Percentiles rank a stretch among this genome's conserved stretches.
Conservation (phyloP, 2,329 filamentous ascomycete genomes). For the Aphanocladium album region DNA sequence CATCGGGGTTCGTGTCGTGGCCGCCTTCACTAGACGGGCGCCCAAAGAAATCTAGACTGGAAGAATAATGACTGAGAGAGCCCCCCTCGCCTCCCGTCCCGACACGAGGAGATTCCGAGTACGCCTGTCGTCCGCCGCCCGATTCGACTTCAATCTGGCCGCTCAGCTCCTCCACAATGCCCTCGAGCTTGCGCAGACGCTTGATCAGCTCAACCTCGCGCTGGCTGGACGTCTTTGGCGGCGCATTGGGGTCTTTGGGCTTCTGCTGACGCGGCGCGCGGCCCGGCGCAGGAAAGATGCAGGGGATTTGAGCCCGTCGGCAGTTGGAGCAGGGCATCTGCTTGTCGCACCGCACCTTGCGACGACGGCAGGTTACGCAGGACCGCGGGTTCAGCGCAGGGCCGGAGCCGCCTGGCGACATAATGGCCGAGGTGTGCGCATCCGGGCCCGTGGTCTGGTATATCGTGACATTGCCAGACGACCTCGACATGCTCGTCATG, state of each 20-base stretch:
- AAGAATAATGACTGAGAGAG: background rate
- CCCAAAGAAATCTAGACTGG: conserved; percentile 11
- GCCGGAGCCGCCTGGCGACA: conserved; percentile 27
- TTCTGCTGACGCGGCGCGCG: conserved; percentile 64
- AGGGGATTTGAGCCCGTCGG: conserved; percentile 63
- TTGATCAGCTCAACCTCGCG: conserved; percentile 67
- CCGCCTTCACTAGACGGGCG: conserved; percentile 3
- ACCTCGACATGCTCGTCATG: conserved; percentile 17
- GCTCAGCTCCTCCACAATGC: conserved; percentile 66
- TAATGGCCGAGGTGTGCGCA: conserved; percentile 32
- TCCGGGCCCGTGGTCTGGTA: conserved; percentile 37
- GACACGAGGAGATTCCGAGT: conserved; percentile 18
- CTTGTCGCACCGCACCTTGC: conserved; percentile 76
- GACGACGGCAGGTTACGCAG: conserved; percentile 46
- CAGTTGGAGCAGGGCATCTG: conserved; percentile 73
- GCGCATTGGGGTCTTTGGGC: conserved; percentile 59
- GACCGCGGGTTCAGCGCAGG: conserved; percentile 42
- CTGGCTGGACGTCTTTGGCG: conserved; percentile 54
- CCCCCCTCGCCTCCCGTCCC: background rate
- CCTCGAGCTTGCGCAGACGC: conserved; percentile 66
- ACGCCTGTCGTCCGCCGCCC: conserved; percentile 21
- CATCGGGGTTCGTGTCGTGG: conserved; percentile 21
- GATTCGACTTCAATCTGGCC: conserved; percentile 56
- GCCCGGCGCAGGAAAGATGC: conserved; percentile 69
- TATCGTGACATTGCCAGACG: conserved; percentile 31